These are phyloP conservation scores for Zygotorulaspora florentina DNA, from an alignment of 805 yeast genomes.

Conservation along the genomic window DNA sequence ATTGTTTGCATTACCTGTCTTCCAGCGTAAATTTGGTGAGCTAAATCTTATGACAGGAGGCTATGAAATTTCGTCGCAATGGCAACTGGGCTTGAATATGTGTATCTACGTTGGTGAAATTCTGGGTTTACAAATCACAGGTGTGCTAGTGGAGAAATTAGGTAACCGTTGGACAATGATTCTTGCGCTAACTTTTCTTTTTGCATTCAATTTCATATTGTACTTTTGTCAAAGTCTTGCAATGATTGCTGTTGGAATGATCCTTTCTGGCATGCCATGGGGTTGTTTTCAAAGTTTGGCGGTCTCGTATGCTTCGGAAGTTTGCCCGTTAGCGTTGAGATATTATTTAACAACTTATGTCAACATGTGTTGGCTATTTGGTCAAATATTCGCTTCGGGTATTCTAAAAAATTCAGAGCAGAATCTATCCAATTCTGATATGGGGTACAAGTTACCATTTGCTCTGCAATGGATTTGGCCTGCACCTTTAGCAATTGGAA, in stretches of 20 bases:
- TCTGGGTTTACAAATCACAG: conserved; percentile 44
- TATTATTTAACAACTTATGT: conserved; percentile 47
- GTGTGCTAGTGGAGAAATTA: conserved; percentile 41
- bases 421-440: conserved; percentile 21
- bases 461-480: conserved; percentile 63
- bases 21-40: conserved; percentile 41
- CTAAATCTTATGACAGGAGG: conserved; percentile 19
- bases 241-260: conserved; percentile 41
- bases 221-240: conserved; percentile 43
- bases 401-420: conserved; percentile 40
- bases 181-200: conserved; percentile 30
- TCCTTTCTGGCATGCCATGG: conserved; percentile 47
- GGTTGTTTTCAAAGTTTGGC: conserved; percentile 51
- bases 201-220: conserved; percentile 42
- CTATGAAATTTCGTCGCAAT: conserved; percentile 37
- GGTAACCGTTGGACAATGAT: conserved; percentile 45
- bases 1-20: conserved; percentile 46
- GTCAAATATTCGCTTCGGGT: conserved; percentile 54
- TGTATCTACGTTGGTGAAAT: conserved; percentile 39
- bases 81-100: conserved; percentile 39
- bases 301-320: conserved; percentile 55
- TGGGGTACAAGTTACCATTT: conserved; percentile 52
- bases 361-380: conserved; percentile 52
- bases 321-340: conserved; percentile 49
- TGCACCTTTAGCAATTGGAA: conserved; percentile 41